Evolutionary conservation across 2,329 filamentous ascomycete species (phyloP), one percentile per base, ranked within the genome.

Genomic region (Cladosporium oxysporum): DNA sequence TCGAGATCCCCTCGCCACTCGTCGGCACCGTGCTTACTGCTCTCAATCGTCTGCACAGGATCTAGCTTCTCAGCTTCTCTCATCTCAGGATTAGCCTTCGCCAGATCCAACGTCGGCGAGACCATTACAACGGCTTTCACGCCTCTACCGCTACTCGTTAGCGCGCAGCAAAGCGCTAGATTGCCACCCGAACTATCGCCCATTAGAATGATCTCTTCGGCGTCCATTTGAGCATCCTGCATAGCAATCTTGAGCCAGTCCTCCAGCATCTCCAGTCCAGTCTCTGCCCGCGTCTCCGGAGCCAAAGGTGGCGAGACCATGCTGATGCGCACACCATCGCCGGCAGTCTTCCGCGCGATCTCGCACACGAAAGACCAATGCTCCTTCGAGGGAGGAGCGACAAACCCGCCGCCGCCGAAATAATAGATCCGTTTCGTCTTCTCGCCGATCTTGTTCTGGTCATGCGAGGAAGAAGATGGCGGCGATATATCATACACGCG

Each of bases 151-250:
- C 28, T n/a, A n/a, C 52, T 55, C 41, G 77, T 74, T 21, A 83
- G 66, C 0, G 77, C 71, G 47, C 84, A 74, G 0, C 72, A 73
- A 0, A 87, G 74, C 0, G 81, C 79, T 3, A 87, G 76, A 66
- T 87, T 88, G 0, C 81, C 85, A 0, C 86, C 85, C 0, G 84
- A 82, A 0, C 83, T 85, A 64, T 88, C 86, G 1, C 86, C 85
- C 0, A 80, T 81, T 1, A 87, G 76, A 1, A 83, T 79, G 0
- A 87, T 76, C 1, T 72, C 76, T 62, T 86, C 81, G 1, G 74
- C 75, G 11, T 55, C 52, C 18, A 29, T 55, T 3, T 55, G 18
- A 18, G 28, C 52, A 0, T 74, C 74, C 0, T 74, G 69, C 0
- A 75, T 70, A 0, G 83, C 78, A 28, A 79, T 71, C 2, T 69